Percentiles rank a stretch among this genome's conserved stretches.
phyloP scores from a whole-genome alignment of 768 basidiomycete species.

The Russula sp. region DNA sequence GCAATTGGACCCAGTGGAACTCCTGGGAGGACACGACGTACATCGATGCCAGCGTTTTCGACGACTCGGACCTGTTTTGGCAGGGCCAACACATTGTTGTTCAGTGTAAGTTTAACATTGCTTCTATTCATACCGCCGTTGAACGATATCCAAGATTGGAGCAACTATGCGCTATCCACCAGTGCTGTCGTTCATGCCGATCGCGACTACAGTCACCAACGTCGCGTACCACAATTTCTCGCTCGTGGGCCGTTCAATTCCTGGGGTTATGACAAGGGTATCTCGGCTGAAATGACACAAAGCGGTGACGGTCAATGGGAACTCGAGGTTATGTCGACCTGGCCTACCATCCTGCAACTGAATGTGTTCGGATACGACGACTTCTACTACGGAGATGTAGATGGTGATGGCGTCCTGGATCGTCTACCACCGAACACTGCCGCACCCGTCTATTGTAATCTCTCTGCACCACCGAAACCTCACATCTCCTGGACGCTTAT shows the following conservation, averaged over 20 bases:
- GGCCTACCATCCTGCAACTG: constrained; percentile 88
- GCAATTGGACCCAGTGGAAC: constrained; percentile 79
- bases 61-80: constrained; percentile 59
- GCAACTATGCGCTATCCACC: constrained; percentile 56
- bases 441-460: constrained; percentile 85
- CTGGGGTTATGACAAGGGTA: constrained; percentile 89
- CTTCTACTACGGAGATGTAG: constrained; percentile 89
- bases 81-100: constrained; percentile 80
- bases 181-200: constrained; percentile 78
- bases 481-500: constrained; percentile 84
- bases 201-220: constrained; percentile 51
- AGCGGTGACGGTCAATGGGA: constrained; percentile 71
- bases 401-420: constrained; percentile 84
- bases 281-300: constrained; percentile 64
- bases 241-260: constrained; percentile 87
- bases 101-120: constrained; percentile 60
- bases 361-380: constrained; percentile 91
- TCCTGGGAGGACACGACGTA: constrained; percentile 72
- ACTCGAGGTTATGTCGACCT: constrained; percentile 82
- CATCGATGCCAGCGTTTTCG: constrained; percentile 59
- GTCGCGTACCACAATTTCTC: constrained; percentile 84
- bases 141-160: constrained; percentile 62
- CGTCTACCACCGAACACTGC: constrained; percentile 86
- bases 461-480: constrained; percentile 85
- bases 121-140: constrained; percentile 6